These are phyloP conservation scores for Basidiobolus heterosporus DNA, from an alignment of 371 early-diverging fungal genomes.

Conservation along the genomic window DNA sequence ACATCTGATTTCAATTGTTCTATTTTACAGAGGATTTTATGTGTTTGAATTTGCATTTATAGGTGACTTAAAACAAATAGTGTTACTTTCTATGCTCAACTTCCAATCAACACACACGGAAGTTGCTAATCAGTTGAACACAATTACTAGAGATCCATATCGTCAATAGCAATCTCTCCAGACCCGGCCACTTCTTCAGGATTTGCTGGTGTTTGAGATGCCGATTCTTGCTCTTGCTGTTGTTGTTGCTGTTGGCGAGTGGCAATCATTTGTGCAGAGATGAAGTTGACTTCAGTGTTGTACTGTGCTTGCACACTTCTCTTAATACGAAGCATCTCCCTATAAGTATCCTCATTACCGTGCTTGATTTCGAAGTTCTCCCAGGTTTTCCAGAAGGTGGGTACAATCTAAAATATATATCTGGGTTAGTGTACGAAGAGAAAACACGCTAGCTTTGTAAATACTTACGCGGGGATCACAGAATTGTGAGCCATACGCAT, in stretches of 20 bases:
- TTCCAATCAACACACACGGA: too few species aligned
- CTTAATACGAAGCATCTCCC: slow-evolving; percentile 92
- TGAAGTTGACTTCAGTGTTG: slow-evolving; percentile 46
- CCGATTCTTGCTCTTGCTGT: background rate
- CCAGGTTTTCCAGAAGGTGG: slow-evolving; percentile 80
- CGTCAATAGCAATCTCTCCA: too few species aligned
- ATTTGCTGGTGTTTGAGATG: slow-evolving; percentile 8
- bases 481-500: slow-evolving; percentile 74
- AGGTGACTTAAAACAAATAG: too few species aligned
- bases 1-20: too few species aligned
- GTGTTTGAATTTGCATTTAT: too few species aligned
- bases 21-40: too few species aligned
- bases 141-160: too few species aligned
- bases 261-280: slow-evolving; percentile 22
- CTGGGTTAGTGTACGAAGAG: background rate
- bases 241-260: slow-evolving; percentile 4
- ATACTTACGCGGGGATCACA: slow-evolving; percentile 63
- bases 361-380: slow-evolving; percentile 90
- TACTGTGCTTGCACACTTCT: slow-evolving; percentile 69
- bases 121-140: too few species aligned
- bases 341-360: slow-evolving; percentile 95
- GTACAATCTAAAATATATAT: slow-evolving; percentile 24
- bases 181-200: too few species aligned
- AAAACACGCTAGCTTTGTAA: background rate
- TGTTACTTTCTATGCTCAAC: too few species aligned